Conservation (phyloP, 352 stramenopile species). For the Hyaloperonospora brassicae region DNA sequence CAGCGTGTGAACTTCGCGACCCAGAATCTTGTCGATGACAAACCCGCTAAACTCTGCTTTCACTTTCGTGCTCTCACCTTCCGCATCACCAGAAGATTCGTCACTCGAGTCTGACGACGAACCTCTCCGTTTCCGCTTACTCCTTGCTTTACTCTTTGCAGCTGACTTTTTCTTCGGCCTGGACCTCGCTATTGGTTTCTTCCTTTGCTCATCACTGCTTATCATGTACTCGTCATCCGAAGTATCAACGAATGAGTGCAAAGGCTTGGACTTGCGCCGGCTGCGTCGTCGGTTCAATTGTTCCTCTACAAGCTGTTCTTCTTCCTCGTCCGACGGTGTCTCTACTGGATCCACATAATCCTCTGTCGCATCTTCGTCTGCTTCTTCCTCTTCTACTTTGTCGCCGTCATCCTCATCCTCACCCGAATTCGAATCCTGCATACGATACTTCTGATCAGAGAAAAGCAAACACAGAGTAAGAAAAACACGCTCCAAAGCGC, state of each 20-base stretch:
- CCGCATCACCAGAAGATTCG: conserved; percentile 17
- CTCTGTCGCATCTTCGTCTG: conserved; percentile 29
- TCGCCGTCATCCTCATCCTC: conserved; percentile 18
- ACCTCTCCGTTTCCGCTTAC: conserved; percentile 23
- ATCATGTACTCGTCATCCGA: conserved; percentile 30
- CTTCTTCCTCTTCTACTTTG: conserved; percentile 20
- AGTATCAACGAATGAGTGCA: conserved; percentile 20
- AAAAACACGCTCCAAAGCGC: conserved; percentile 10
- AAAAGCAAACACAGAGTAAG: conserved; percentile 7
- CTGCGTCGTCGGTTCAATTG: conserved; percentile 33
- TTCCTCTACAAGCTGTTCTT: no score
- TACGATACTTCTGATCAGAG: no score
- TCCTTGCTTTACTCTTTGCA: conserved; percentile 18
- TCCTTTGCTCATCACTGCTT: conserved; percentile 31
- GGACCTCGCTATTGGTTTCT: conserved; percentile 26
- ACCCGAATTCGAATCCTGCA: conserved; percentile 1
- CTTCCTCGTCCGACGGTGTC: conserved; percentile 15
- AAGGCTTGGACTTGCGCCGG: conserved; percentile 23
- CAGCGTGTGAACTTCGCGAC: conserved; percentile 62
- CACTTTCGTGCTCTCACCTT: conserved; percentile 18
- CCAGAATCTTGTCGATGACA: conserved; percentile 80
- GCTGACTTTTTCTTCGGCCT: conserved; percentile 21
- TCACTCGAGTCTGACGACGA: conserved; percentile 27
- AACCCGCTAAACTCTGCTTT: conserved; percentile 55
- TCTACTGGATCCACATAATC: conserved; percentile 35